These are phyloP conservation scores for Coprinopsis strossmayeri DNA, from an alignment of 768 basidiomycete species.

Conservation along the genomic window DNA sequence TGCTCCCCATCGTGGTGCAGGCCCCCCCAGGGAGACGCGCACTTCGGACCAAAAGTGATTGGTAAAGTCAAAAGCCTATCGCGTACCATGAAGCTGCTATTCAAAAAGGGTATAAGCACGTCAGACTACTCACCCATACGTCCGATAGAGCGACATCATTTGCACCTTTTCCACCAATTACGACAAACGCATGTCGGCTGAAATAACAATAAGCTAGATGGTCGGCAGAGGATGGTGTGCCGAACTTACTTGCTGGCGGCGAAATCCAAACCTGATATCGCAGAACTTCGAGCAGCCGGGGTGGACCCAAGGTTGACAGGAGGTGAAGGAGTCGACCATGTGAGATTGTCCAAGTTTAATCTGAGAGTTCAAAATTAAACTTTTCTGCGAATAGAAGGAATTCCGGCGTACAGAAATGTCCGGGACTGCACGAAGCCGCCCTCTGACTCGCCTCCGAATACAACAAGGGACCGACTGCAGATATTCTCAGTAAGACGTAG, in stretches of 20 bases:
- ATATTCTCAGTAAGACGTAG: constrained; percentile 25
- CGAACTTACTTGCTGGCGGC: constrained; percentile 78
- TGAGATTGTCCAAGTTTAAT: constrained; percentile 52
- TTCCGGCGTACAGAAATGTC: constrained; percentile 55
- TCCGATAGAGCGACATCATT: constrained; percentile 53
- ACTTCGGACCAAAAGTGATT: constrained; percentile 75
- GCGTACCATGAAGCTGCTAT: not conserved
- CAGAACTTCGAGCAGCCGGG: constrained; percentile 61
- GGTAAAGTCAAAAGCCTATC: constrained; percentile 69
- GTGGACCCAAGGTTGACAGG: constrained; percentile 36
- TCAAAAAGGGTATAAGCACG: not conserved
- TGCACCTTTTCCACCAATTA: constrained; percentile 65
- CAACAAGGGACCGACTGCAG: constrained; percentile 48
- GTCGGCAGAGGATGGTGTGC: constrained; percentile 2
- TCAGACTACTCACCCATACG: constrained; percentile 56
- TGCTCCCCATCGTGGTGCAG: constrained; percentile 63
- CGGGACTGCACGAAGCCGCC: constrained; percentile 54
- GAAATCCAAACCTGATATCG: constrained; percentile 60
- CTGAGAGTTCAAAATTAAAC: constrained; percentile 30
- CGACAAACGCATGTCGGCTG: constrained; percentile 69
- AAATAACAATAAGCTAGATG: constrained; percentile 11
- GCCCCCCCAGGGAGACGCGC: constrained; percentile 40
- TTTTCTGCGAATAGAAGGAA: constrained; percentile 4
- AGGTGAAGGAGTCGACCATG: constrained; percentile 54
- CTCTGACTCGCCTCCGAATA: constrained; percentile 73